A percentile compares a stretch with the other conserved stretches of the same genome.
These are phyloP conservation scores for Cicer arietinum DNA, from an alignment of 306 rosid genomes.

Conservation along the genomic window DNA sequence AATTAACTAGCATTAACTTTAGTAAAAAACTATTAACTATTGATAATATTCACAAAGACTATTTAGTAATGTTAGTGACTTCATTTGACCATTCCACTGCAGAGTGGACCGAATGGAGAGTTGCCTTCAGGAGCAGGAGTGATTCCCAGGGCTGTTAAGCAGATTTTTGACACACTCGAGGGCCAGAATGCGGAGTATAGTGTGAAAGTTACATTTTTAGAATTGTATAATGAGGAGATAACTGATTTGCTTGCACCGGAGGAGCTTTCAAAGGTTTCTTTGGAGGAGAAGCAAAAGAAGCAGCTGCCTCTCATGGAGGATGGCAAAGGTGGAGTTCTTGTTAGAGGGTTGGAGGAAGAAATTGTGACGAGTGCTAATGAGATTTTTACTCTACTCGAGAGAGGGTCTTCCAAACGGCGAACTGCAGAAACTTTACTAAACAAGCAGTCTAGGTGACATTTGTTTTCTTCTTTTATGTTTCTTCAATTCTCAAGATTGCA, in stretches of 20 bases:
- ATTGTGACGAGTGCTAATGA: constrained; percentile 91
- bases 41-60: neutral
- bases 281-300: constrained; percentile 90
- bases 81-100: constrained; percentile 12
- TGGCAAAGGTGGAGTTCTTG: constrained; percentile 98
- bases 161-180: constrained; percentile 93
- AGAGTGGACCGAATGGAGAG: constrained; percentile 92
- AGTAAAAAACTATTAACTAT: neutral
- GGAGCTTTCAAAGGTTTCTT: constrained; percentile 66
- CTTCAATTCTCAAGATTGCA: neutral
- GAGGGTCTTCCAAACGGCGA: constrained; percentile 95
- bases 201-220: constrained; percentile 90
- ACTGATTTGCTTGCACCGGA: constrained; percentile 96
- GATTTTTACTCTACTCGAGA: constrained; percentile 79
- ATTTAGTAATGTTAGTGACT: neutral
- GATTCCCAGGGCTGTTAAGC: constrained; percentile 92
- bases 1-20: too few species aligned
- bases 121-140: constrained; percentile 92
- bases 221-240: constrained; percentile 90
- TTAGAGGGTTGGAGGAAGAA: constrained; percentile 90
- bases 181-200: constrained; percentile 91
- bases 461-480: neutral
- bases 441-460: constrained; percentile 84
- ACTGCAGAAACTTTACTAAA: constrained; percentile 95
- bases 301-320: constrained; percentile 96